Base-by-base conservation (phyloP, 441 rosid genomes). In the Populus hybrid region DNA sequence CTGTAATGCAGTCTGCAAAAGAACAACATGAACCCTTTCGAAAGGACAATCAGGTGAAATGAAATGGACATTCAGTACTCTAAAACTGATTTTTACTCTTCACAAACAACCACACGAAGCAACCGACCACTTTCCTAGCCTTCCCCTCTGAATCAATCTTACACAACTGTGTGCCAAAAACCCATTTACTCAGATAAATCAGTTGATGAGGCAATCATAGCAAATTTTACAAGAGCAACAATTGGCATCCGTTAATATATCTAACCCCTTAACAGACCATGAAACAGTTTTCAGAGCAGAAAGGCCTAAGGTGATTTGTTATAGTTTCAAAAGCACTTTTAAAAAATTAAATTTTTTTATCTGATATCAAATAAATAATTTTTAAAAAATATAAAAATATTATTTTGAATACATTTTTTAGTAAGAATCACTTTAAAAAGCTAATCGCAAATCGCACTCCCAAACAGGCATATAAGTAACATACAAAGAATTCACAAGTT, bases 101-200 rank as follows among this genome's bases (percentile, higher is more conserved):
- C n/a, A n/a, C n/a, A n/a, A n/a, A 87, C 84, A 71, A 85, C 89
- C 24, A 85, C 82, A 7, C 86, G 83, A 88, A 87, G 84, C 88
- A 85, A 6, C 89, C 89, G 0, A 87, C 88, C 0, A 85, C 88
- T 71, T 87, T 87, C 79, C 88, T 83, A 24, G 89, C 89, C 72
- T 87, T 87, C 14, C 88, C 89, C 73, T 87, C 89, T 1, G 89
- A 81, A 53, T 87, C 89, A 67, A 85, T 85, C 83, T 87, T 87
- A 67, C 88, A 87, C 42, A 87, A 67, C 89, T 87, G 84, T 66
- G 70, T 1, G 21, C 24, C 24, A 69, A 53, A 32, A 4, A 24
- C 11, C 11, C 38, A 32, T 36, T n/a, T n/a, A n/a, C 7, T 34
- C 14, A 59, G 32, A 14, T 16, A 50, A 30, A 16, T 50, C 59